Evolutionary conservation across 2,329 filamentous ascomycete genomes (phyloP), one percentile per base, ranked within the genome.

Genomic region (Monosporascus ibericus): DNA sequence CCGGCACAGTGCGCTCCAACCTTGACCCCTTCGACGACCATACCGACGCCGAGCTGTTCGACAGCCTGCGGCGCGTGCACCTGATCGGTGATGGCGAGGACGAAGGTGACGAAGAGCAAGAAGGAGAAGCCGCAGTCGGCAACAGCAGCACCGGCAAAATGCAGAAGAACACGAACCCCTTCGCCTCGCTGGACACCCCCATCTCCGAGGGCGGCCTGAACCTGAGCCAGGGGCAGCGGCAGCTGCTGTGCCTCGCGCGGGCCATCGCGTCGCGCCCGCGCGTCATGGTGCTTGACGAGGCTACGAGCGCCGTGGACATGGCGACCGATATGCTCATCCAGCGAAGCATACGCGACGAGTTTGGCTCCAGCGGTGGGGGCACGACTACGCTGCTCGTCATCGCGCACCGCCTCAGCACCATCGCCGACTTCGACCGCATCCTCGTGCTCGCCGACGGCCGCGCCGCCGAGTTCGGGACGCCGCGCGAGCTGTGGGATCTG

Each of bases 261-360:
- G 87, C 84, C 48, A 89, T 90, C 59, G 82, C 90, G 24, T 78
- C 82, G 0, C 78, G 84, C 0, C 87, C 88, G 3, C 86, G 87
- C 64, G 83, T 92, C 60, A 87, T 92, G 80, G 82, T 92, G 1
- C 78, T 92, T 1, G 88, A 92, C 65, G 88, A 92, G 70, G 88
- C 88, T 0, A 92, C 88, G 0, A 86, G 81, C 3, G 87, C 88
- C 0, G 87, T 92, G 2, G 88, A 91, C 66, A 89, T 90, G 84
- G 75, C 78, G 40, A 91, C 88, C 0, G 88, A 92, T 64, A 73
- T 78, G 1, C 76, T 89, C 25, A 91, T 91, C 61, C 87, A 91
- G 70, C 78, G 84, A 6, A 83, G 78, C 48, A 90, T 91, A 59
- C 77, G 86, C 22, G 82, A 87, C 62, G 85, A 89, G 65, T 90